Conservation (phyloP, 23 red algal genomes). For the Pyropia haitanensis region DNA sequence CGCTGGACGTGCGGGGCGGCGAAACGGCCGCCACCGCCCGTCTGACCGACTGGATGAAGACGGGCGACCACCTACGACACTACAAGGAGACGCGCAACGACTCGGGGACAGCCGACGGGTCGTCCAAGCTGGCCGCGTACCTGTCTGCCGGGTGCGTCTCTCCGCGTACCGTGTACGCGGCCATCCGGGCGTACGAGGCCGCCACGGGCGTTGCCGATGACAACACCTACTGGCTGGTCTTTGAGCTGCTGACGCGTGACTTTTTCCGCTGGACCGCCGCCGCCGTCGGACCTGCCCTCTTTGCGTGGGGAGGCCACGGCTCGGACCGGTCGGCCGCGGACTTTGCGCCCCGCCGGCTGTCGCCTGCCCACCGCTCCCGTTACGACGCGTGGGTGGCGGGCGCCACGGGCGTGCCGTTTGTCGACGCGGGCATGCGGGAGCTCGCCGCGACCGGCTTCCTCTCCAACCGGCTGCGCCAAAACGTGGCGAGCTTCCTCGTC, state of each 20-base stretch:
- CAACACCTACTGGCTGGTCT: slow-evolving; percentile 86
- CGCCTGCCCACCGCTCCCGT: slow-evolving; percentile 12
- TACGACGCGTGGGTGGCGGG: slow-evolving; percentile 58
- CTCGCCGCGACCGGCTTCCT: slow-evolving; percentile 76
- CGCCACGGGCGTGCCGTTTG: slow-evolving; percentile 70
- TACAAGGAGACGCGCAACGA: slow-evolving; percentile 91
- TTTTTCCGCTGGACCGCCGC: slow-evolving; percentile 77
- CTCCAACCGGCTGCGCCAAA: slow-evolving; percentile 86
- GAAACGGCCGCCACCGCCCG: slow-evolving; percentile 36
- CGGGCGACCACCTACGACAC: slow-evolving; percentile 6
- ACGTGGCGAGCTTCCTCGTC: slow-evolving; percentile 84
- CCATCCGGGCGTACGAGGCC: slow-evolving; percentile 52
- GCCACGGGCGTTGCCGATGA: slow-evolving; percentile 34
- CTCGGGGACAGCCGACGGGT: slow-evolving; percentile 31
- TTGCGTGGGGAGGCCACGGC: slow-evolving; percentile 42
- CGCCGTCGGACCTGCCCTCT: slow-evolving; percentile 47
- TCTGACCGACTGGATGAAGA: slow-evolving; percentile 42
- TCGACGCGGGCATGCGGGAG: slow-evolving; percentile 87
- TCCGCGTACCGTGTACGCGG: slow-evolving; percentile 64
- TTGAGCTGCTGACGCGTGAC: slow-evolving; percentile 80
- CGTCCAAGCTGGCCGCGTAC: slow-evolving; percentile 77
- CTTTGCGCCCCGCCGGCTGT: background rate
- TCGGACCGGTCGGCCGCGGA: slow-evolving; percentile 12
- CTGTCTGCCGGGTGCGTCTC: slow-evolving; percentile 68
- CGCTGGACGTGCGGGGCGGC: slow-evolving; percentile 50